Evolutionary conservation across 257 asterid species (phyloP).

Genomic region (Nicotiana attenuata): DNA sequence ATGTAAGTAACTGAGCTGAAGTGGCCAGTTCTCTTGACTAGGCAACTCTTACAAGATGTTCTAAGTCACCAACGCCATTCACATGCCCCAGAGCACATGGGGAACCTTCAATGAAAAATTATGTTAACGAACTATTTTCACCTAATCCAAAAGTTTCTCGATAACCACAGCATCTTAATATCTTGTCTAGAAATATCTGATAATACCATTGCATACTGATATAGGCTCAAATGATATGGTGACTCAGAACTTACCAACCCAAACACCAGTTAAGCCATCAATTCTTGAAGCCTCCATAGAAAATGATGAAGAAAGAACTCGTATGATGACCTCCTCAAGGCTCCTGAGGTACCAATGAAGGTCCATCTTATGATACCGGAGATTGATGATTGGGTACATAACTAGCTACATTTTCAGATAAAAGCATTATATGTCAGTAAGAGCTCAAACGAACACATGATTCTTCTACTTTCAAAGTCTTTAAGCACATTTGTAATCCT

Average conservation of each 20-base stretch:
- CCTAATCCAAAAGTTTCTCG: neutral
- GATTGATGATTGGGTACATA: slow-evolving; percentile 91
- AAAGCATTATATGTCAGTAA: slow-evolving; percentile 10
- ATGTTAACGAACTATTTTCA: neutral
- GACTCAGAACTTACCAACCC: slow-evolving; percentile 67
- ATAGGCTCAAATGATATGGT: neutral
- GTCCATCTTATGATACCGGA: slow-evolving; percentile 74
- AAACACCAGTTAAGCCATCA: slow-evolving; percentile 88
- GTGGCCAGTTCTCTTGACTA: neutral
- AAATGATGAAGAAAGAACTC: slow-evolving; percentile 68
- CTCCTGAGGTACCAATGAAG: slow-evolving; percentile 91
- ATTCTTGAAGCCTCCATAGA: slow-evolving; percentile 61
- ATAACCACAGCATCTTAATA: neutral
- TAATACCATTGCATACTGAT: neutral
- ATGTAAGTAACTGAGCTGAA: neutral
- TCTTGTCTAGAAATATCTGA: neutral
- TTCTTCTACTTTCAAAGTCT: neutral
- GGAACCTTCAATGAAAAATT: neutral
- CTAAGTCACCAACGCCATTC: neutral
- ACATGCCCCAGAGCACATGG: neutral
- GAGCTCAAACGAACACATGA: neutral
- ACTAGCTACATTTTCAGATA: slow-evolving; percentile 57
- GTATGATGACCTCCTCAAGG: slow-evolving; percentile 91
- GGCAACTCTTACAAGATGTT: neutral
- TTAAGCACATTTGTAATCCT: neutral